Evolutionary conservation across 169 alveolate genomes (phyloP), one percentile per base, ranked within the genome.

Genomic region (Plasmodium gonderi): DNA sequence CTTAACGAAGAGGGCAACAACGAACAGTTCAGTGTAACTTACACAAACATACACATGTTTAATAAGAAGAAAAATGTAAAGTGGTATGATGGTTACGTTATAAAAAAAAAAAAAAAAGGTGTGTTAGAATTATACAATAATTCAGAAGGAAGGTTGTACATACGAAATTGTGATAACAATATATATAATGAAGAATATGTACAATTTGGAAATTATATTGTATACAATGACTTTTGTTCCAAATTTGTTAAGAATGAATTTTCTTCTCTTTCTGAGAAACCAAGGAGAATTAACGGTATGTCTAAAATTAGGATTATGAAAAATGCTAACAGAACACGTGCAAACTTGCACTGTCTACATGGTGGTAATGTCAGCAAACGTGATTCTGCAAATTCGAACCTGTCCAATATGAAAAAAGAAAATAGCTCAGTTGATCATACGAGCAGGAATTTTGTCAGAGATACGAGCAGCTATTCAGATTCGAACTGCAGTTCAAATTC

Each of bases 41-140:
- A 83, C 60, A 83, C 92, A 14, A 29, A 29, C 51, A 47, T 14
- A 31, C 49, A 72, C 29, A 47, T 60, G 23, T 83, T 83, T 72
- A 47, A 72, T 5, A 60, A 60, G 5, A 83, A 83, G 36, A 83
- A 83, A 31, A 83, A 69, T 3, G 64, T 74, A 11, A 83, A 83
- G 38, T 83, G 92, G 92, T 49, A 26, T 69, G 92, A 83, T 69
- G 92, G 92, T 31, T 83, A 47, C 65, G 42, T 83, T 23, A 36
- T 69, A 1, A 26, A 83, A 20, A 69, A 29, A 1, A 26, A 83
- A 20, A 69, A 29, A 26, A 54, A 72, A 4, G 65, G 64, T 33
- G 33, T 29, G n/a, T 5, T 83, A 20, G 82, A 69, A 76, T 36
- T 83, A 38, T 83, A 83, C 29, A 83, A 83, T 31, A 7, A 26